Evolutionary conservation across 306 rosid genomes (phyloP), one percentile per base, ranked within the genome.

Genomic region (Dalbergia cultrata): DNA sequence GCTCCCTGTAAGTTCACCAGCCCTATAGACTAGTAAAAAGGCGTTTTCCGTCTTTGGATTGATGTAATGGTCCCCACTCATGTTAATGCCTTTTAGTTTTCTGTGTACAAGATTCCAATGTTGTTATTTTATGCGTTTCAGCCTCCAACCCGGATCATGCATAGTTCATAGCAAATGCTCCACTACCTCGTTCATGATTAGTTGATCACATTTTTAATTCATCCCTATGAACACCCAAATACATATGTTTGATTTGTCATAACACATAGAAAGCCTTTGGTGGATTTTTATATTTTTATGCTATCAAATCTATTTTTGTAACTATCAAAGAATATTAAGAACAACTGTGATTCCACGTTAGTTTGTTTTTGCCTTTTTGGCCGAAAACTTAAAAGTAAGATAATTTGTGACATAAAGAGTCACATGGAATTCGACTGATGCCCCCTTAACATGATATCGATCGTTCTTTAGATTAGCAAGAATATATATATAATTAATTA

Each of bases 181-280:
- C 88, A 81, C 90, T 70, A 84, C 37, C 60, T 69, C 60, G 16
- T 57, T 69, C 57, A 61, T 77, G 52, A 56, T 79, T 66, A 18
- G 80, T 37, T 14, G 57, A 50, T 50, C 13, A 14, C 57, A 13
- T 14, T 50, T 16, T 50, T 50, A 14, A 50, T 50, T 50, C 57
- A 2, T 17, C 17, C 57, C 13, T 50, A 50, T 50, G 57, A 14
- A 19, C 57, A 70, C 26, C 50, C 50, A 39, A n/a, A 17, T 66
- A 18, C 11, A 17, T 5, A 17, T 65, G 70, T 17, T 16, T 64
- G 12, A 64, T 37, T 10, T 35, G 47, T 63, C 21, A 43, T 43
- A 9, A 8, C 47, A 43, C 10, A 43, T 43, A 43, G 9, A 49
- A 49, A 65, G 0, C 6, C 22, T 65, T 10, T 65, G 3, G 50